Evolutionary conservation across 257 asterid genomes (phyloP), one percentile per base, ranked within the genome.

Genomic region (Plantago major): DNA sequence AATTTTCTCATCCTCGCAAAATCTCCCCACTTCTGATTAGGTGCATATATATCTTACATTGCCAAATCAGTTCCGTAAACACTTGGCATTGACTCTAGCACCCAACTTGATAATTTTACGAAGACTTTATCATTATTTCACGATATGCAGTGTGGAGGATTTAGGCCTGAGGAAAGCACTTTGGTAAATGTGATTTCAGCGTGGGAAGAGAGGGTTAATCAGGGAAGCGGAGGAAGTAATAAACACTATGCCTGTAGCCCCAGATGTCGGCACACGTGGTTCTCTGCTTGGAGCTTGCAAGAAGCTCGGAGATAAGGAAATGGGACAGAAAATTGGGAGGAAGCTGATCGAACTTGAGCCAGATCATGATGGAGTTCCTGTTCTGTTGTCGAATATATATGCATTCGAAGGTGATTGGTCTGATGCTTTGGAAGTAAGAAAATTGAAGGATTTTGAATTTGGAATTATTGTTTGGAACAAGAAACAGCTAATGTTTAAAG

Each of bases 191-290:
- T 82, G 43, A 66, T 84, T 58, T 91, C 98, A 46, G 94, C 92
- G 55, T 85, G 95, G 88, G 30, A 85, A 95, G 5, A 73, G 84
- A 0, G 95, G 96, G 45, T 68, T 83, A 55, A 74, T 90, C 42
- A 76, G 70, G 64, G 96, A 85, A 70, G 95, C 98, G 11, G 87
- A 82, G 76, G 76, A 83, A 50, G 74, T 85, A 30, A 78, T 90
- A 26, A 60, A 73, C 62, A 71, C 77, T 11, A 90, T 90, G 98
- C 96, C 98, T 18, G 73, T 90, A 86, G 74, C 69, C 38, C 92
- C 96, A 6, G 95, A 85, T 74, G 86, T 74, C 54, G 85, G 91
- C 54, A 79, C 96, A 3, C 85, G 96, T 96, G 98, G 98, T n/a
- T 95, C 98, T 51, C 82, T 90, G 55, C 94, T 90, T 56, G 96